These are phyloP conservation scores for Blastocystis sp. DNA, from an alignment of 352 stramenopile genomes.

Conservation along the genomic window DNA sequence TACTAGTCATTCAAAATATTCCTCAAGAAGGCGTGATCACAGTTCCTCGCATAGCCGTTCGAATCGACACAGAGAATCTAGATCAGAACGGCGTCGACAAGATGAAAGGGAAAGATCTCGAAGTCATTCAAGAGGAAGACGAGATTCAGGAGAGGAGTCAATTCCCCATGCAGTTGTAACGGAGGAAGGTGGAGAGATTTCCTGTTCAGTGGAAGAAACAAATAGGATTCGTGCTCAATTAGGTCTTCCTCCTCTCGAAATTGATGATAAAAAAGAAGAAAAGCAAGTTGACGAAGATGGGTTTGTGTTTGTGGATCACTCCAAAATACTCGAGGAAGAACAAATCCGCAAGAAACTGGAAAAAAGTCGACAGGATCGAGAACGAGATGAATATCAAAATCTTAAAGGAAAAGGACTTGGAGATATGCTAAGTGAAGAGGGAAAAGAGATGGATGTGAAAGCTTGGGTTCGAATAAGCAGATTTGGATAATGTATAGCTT, in stretches of 20 bases:
- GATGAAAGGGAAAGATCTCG: background rate
- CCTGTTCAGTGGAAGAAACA: conserved; percentile 70
- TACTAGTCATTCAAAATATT: background rate
- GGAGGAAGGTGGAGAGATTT: conserved; percentile 69
- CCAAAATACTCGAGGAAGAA: conserved; percentile 9
- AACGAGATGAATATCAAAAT: conserved; percentile 6
- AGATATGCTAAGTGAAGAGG: conserved; percentile 22
- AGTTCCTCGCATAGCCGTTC: background rate
- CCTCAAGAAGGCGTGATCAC: background rate
- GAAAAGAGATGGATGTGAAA: conserved; percentile 26
- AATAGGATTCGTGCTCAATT: conserved; percentile 68
- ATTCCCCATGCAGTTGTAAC: background rate
- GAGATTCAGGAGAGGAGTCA: background rate
- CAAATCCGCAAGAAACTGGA: conserved; percentile 53
- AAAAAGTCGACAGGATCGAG: conserved; percentile 14
- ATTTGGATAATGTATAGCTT: background rate
- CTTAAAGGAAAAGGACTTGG: conserved; percentile 46
- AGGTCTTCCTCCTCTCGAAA: conserved; percentile 67
- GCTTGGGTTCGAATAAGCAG: conserved; percentile 21
- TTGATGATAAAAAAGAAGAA: background rate
- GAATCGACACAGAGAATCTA: background rate
- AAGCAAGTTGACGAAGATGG: conserved; percentile 7
- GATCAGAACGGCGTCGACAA: background rate
- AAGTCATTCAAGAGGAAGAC: background rate
- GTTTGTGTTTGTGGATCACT: conserved; percentile 5